Evolutionary conservation across 73 alveolate genomes (phyloP), one percentile per base, ranked within the genome.

Genomic region (Symbiodinium pilosum): DNA sequence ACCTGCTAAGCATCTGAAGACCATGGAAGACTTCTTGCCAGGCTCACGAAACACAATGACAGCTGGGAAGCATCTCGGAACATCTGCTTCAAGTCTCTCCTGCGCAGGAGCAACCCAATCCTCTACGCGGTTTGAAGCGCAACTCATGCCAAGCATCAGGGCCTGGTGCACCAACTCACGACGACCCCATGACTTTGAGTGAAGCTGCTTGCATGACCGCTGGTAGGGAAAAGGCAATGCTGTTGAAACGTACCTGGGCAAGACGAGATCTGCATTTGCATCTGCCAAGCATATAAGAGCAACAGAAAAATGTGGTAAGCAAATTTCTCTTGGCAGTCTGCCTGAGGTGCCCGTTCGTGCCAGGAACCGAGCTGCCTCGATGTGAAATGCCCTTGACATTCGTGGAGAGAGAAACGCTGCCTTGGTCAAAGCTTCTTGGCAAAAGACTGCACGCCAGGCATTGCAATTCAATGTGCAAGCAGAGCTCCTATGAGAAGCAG

Each of bases 101-200:
- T 87, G 94, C 85, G 7, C 20, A 4, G 2, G 73, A 8, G n/a
- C 73, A 20, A 20, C 9, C 32, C 73, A 3, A 56, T 3, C 32
- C 34, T 5, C 21, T 14, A 56, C 26, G 73, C 5, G 64, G 24
- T 16, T 47, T 8, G 64, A 16, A 16, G 16, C 16, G 8, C 64
- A 47, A 47, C 8, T 47, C n/a, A n/a, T n/a, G n/a, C n/a, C n/a
- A n/a, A n/a, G n/a, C n/a, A n/a, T n/a, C n/a, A n/a, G n/a, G n/a
- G 43, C 97, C 97, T 91, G 41, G 98, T 77, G 68, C 98, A 93
- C 93, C 93, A 93, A 52, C 98, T 93, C 85, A 93, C 98, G 56
- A 93, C 98, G 4, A 81, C 92, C 1, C 98, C 98, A n/a, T 93
- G 92, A 32, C 14, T 81, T 40, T 93, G 91, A 14, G 93, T 93